phyloP scores from a whole-genome alignment of 257 asterid genomes.

The Haberlea rhodopensis region DNA sequence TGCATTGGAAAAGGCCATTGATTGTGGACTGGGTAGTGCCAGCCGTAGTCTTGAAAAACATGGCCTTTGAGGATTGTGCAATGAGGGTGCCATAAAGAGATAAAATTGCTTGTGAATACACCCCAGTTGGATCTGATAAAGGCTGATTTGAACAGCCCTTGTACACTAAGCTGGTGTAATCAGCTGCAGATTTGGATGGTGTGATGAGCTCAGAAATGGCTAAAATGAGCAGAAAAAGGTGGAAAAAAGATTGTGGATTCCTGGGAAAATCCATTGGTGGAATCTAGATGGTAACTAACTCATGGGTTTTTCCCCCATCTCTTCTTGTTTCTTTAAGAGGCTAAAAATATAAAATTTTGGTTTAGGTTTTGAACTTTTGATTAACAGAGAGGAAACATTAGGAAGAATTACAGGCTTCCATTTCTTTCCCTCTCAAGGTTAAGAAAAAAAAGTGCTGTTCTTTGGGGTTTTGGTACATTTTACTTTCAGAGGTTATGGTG shows the following conservation, averaged over 20 bases:
- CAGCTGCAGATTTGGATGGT: slow-evolving; percentile 57
- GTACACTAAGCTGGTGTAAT: slow-evolving; percentile 65
- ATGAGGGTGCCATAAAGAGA: slow-evolving; percentile 76
- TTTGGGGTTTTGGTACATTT: slow-evolving; percentile 41
- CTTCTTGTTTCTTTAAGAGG: slow-evolving; percentile 18
- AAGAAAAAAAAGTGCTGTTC: slow-evolving; percentile 28
- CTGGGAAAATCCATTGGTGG: slow-evolving; percentile 52
- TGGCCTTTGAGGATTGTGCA: slow-evolving; percentile 82
- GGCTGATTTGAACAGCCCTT: slow-evolving; percentile 88
- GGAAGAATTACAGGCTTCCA: slow-evolving; percentile 36
- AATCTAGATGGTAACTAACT: slow-evolving; percentile 47
- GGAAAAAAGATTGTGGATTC: slow-evolving; percentile 39
- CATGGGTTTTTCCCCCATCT: slow-evolving; percentile 31
- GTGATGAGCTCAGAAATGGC: slow-evolving; percentile 40
- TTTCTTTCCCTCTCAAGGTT: slow-evolving; percentile 20
- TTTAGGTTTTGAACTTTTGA: slow-evolving; percentile 28
- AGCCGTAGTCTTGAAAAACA: slow-evolving; percentile 64
- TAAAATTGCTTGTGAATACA: slow-evolving; percentile 81
- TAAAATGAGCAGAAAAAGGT: slow-evolving; percentile 33
- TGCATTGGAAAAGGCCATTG: slow-evolving; percentile 84
- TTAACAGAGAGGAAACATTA: slow-evolving; percentile 31
- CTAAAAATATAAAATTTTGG: slow-evolving; percentile 30
- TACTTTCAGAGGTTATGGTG: slow-evolving; percentile 27
- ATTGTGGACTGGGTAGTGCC: slow-evolving; percentile 66
- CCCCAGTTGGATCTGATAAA: slow-evolving; percentile 87